These are phyloP conservation scores for Fusarium anthophilum DNA, from an alignment of 2,329 filamentous ascomycete species.

Conservation along the genomic window DNA sequence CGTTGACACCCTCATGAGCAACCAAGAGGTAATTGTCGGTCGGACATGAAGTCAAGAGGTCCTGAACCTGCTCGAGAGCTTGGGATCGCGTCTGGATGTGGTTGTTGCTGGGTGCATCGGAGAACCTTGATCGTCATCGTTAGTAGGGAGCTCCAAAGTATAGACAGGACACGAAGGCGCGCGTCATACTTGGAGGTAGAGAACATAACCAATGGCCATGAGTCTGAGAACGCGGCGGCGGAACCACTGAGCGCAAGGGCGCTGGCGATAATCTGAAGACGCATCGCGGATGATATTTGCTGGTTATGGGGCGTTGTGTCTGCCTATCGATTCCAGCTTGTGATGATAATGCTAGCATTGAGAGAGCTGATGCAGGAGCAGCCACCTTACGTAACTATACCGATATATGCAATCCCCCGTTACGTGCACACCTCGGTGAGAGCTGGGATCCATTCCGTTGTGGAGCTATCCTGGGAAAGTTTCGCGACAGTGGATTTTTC, in stretches of 20 bases:
- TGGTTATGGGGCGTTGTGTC: conserved; percentile 36
- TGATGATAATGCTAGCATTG: conserved; percentile 29
- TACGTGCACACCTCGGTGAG: conserved; percentile 44
- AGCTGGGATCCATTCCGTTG: neutral
- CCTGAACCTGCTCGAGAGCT: conserved; percentile 54
- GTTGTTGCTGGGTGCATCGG: conserved; percentile 45
- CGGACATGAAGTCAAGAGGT: conserved; percentile 73
- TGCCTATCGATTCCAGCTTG: conserved; percentile 42
- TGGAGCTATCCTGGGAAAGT: conserved; percentile 32
- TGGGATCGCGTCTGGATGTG: conserved; percentile 61
- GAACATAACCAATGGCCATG: conserved; percentile 88
- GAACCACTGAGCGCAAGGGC: conserved; percentile 65
- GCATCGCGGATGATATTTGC: conserved; percentile 57
- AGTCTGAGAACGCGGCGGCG: conserved; percentile 80
- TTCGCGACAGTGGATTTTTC: conserved; percentile 37
- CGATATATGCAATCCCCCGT: conserved; percentile 32
- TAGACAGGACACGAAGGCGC: conserved; percentile 3
- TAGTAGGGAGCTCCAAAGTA: conserved; percentile 39
- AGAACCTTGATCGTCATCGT: conserved; percentile 44
- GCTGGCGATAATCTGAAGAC: conserved; percentile 60
- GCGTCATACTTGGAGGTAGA: conserved; percentile 80
- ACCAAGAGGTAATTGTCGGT: conserved; percentile 82
- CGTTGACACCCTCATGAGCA: conserved; percentile 77
- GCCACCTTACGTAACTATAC: conserved; percentile 42
- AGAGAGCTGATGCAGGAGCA: conserved; percentile 39